Base-by-base conservation (phyloP, 192 early-diverging fungal genomes). In the Rhizophagus prolifer region DNA sequence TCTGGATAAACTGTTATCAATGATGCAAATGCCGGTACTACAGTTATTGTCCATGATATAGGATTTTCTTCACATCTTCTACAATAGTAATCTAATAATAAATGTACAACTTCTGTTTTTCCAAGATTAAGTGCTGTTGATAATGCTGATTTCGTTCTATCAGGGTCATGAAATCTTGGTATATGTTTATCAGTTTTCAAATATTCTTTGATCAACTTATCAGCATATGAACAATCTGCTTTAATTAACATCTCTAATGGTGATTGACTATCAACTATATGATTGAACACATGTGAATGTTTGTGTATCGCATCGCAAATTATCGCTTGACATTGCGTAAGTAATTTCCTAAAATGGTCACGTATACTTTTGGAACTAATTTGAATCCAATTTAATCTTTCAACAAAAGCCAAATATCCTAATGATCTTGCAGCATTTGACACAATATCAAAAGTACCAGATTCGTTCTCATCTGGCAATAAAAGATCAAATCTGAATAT, bases 211-310 rank as follows among this genome's bases (percentile, higher is more conserved):
- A 70, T 70, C 38, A 70, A 10, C 14, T n/a, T 70, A 70, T 70
- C 68, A 13, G 68, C 44, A 46, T 70, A 46, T 70, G 23, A 19
- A 46, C 68, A 70, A 46, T 70, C 68, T 26, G 14, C 34, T 46
- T 46, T 70, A 26, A 70, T 70, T 41, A 70, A 47, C 25, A 70
- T 46, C 44, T 70, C 68, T n/a, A 70, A 70, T 19, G 68, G 68
- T 23, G 68, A 70, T 70, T 70, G 68, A 38, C 68, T 41, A 13
- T 70, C 23, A 12, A 70, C 34, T 38, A 70, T 70, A 21, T 70
- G 68, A 21, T 70, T 70, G n/a, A 70, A 70, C 30, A 70, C 12
- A 70, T 70, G 36, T 23, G 68, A 23, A 70, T 70, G 8, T 25
- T 38, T 23, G 23, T 41, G 36, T 25, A 70, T 70, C 3, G 68